Base-by-base conservation (phyloP, 106 monocot species). In the Dendrobium huoshanense region DNA sequence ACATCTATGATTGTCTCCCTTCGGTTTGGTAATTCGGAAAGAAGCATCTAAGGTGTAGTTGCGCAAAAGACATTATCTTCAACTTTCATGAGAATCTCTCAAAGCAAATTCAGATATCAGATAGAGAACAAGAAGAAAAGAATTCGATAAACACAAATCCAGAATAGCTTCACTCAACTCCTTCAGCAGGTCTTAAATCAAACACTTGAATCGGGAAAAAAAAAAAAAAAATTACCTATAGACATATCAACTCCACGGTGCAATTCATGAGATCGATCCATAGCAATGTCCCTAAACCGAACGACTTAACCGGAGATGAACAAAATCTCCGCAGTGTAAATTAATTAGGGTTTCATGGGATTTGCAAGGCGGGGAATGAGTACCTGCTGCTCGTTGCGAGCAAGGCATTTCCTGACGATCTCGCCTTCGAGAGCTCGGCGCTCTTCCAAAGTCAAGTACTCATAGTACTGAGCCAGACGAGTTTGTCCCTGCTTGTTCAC, bases 401-500 rank as follows among this genome's bases (percentile, higher is more conserved):
- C 88, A 82, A 97, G 96, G 86, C 96, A 97, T 80, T 92, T 94
- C 77, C 97, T 92, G 79, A 98, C 97, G 89, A 98, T 98, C 94
- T 98, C 97, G 59, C 94, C 97, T 72, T 98, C 97, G 81, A 98
- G 92, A 41, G 97, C 97, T 40, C 97, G 89, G 74, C 97, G 94
- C 81, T 98, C 94, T n/a, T 94, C 92, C 55, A 98, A 76, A 79
- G 97, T 94, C 51, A 98, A 86, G 88, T 98, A 86, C 84, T 98
- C 97, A 89, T 92, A 98, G 91, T 98, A 98, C 89, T 98, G 94
- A 15, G 97, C 97, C 86, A 98, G 88, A 51, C 97, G 92, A 17
- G 97, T 97, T 87, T 97, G 97, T 15, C 97, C 97, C 72, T 97
- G 97, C 86, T 97, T 97, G 90, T 97, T 97, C 92, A 97, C 94